Evolutionary conservation across 2,329 filamentous ascomycete species (phyloP).

Genomic region (Didymella exigua): DNA sequence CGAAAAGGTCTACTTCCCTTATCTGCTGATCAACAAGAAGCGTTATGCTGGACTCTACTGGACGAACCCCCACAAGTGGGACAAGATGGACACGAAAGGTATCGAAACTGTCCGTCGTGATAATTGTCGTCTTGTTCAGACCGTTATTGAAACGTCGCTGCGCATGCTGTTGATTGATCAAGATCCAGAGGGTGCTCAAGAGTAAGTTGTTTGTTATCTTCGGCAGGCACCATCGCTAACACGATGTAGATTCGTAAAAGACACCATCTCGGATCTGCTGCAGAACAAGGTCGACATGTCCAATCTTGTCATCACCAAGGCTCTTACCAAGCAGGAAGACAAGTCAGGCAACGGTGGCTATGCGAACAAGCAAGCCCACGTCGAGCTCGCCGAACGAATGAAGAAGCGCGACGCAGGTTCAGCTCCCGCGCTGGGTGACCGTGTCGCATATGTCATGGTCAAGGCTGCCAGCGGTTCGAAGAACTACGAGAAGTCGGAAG

Average conservation of each 20-base stretch:
- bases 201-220: constrained; percentile 64
- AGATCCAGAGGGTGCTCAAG: constrained; percentile 87
- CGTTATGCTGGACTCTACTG: constrained; percentile 97
- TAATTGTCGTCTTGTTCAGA: constrained; percentile 94
- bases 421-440: constrained; percentile 88
- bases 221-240: not conserved
- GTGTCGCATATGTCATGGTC: constrained; percentile 97
- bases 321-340: constrained; percentile 72
- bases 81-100: constrained; percentile 99
- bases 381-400: constrained; percentile 95
- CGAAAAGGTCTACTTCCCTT: constrained; percentile 98
- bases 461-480: constrained; percentile 87
- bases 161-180: constrained; percentile 94
- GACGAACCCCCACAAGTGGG: constrained; percentile 91
- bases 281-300: constrained; percentile 99
- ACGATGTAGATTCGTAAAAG: constrained; percentile 80
- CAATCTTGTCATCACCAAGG: constrained; percentile 98
- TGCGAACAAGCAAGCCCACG: constrained; percentile 90
- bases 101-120: constrained; percentile 98
- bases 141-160: constrained; percentile 94
- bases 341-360: constrained; percentile 59
- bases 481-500: constrained; percentile 96
- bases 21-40: constrained; percentile 99
- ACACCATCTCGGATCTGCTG: constrained; percentile 90
- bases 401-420: constrained; percentile 95